A percentile compares a stretch with the other conserved stretches of the same genome.
These are phyloP conservation scores for Saturnispora zaruensis DNA, from an alignment of 805 yeast species.

Conservation along the genomic window DNA sequence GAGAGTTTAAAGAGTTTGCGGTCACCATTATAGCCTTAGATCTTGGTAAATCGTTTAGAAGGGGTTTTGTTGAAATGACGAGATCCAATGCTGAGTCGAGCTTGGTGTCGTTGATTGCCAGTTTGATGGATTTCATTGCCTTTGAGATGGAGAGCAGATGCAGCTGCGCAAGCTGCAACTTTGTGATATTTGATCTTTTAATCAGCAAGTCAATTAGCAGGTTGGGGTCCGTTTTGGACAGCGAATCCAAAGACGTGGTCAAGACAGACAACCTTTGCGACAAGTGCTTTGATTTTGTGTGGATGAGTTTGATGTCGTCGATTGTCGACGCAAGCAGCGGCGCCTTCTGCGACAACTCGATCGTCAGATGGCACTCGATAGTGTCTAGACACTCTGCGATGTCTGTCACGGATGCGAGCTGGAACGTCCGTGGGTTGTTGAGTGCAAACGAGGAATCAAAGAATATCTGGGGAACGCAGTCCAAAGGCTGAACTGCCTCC, in stretches of 20 bases:
- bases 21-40: neutral
- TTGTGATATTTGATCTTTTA: slow-evolving; percentile 40
- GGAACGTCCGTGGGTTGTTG: slow-evolving; percentile 82
- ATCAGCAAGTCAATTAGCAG: slow-evolving; percentile 53
- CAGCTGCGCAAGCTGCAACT: slow-evolving; percentile 5
- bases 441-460: slow-evolving; percentile 62
- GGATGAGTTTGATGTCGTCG: slow-evolving; percentile 63
- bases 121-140: neutral
- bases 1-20: neutral
- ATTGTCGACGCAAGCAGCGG: slow-evolving; percentile 78
- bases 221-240: slow-evolving; percentile 47
- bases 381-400: slow-evolving; percentile 69
- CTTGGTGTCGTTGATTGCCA: slow-evolving; percentile 3
- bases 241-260: slow-evolving; percentile 36
- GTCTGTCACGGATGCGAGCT: slow-evolving; percentile 70
- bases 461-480: slow-evolving; percentile 60
- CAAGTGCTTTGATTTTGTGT: slow-evolving; percentile 44
- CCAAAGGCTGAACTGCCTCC: slow-evolving; percentile 25
- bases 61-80: neutral
- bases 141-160: slow-evolving; percentile 3
- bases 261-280: slow-evolving; percentile 40
- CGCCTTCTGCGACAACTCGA: slow-evolving; percentile 79
- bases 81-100: slow-evolving; percentile 3
- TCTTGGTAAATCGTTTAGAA: slow-evolving; percentile 2
- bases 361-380: slow-evolving; percentile 71